These are phyloP conservation scores for Fraxinus americana DNA, from an alignment of 257 asterid genomes.

Conservation along the genomic window DNA sequence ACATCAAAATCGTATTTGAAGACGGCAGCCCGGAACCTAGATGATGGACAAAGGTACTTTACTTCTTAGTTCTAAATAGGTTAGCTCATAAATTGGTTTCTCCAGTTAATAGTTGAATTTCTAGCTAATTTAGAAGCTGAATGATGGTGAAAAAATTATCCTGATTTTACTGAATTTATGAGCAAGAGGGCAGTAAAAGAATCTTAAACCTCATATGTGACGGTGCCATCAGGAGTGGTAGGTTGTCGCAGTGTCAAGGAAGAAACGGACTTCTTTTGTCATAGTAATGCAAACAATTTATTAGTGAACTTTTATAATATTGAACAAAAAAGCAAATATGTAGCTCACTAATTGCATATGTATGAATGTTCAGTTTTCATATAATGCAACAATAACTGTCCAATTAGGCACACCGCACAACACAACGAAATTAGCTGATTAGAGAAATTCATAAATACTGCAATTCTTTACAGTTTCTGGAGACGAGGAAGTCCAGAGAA, in stretches of 20 bases:
- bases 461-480: conserved; percentile 44
- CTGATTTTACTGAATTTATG: no score
- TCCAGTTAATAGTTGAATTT: no score
- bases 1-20: no score
- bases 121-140: no score
- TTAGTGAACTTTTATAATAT: background rate
- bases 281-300: background rate
- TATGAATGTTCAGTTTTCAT: background rate
- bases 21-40: no score
- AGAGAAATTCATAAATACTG: background rate
- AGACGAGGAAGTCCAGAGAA: conserved; percentile 52
- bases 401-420: conserved; percentile 7
- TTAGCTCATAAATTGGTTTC: no score
- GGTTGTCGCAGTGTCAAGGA: conserved; percentile 76
- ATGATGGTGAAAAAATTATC: no score
- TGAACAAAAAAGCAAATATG: background rate
- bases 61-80: no score
- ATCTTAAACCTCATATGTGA: conserved; percentile 78
- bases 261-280: conserved; percentile 50
- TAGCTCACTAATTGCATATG: background rate
- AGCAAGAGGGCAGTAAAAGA: conserved; percentile 2
- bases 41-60: no score
- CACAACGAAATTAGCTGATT: no score
- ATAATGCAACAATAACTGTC: background rate
- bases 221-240: conserved; percentile 54